Percentiles rank a stretch among this genome's conserved stretches.
These are phyloP conservation scores for Plasmodium gonderi DNA, from an alignment of 169 alveolate genomes.

Conservation along the genomic window DNA sequence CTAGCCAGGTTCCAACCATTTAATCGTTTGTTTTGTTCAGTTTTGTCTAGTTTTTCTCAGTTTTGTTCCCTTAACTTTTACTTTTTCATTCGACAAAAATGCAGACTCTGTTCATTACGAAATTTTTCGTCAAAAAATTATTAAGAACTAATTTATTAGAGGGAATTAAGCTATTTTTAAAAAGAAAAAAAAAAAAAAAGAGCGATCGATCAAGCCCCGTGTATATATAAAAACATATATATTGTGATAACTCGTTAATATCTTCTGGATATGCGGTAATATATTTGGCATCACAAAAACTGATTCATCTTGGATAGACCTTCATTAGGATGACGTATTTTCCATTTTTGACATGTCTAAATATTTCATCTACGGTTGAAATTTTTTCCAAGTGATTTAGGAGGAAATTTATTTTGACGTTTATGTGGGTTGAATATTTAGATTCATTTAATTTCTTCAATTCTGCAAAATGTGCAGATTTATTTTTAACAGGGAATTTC, in stretches of 20 bases:
- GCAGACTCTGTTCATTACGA: too few relatives aligned
- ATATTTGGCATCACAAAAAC: not conserved
- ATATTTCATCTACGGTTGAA: slow-evolving; percentile 38
- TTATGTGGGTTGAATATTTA: slow-evolving; percentile 25
- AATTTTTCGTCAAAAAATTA: too few relatives aligned
- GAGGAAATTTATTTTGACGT: slow-evolving; percentile 22
- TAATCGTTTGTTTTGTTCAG: not conserved
- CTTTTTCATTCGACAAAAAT: too few relatives aligned
- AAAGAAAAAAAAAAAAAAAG: too few relatives aligned
- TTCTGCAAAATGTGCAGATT: not conserved
- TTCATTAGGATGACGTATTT: slow-evolving; percentile 39
- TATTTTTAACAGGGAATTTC: not conserved
- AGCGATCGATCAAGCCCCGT: too few relatives aligned
- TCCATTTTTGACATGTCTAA: slow-evolving; percentile 33
- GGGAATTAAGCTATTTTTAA: too few relatives aligned
- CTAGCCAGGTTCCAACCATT: not conserved
- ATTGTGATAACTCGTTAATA: too few relatives aligned
- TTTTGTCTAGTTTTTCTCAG: not conserved
- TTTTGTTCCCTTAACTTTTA: not conserved
- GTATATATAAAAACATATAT: too few relatives aligned
- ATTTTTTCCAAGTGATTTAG: slow-evolving; percentile 31
- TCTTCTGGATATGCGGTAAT: too few relatives aligned
- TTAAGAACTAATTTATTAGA: too few relatives aligned
- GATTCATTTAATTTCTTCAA: slow-evolving; percentile 7
- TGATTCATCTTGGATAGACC: slow-evolving; percentile 30